These are phyloP conservation scores for Diaporthe capsici DNA, from an alignment of 2,329 filamentous ascomycete genomes.

Conservation along the genomic window DNA sequence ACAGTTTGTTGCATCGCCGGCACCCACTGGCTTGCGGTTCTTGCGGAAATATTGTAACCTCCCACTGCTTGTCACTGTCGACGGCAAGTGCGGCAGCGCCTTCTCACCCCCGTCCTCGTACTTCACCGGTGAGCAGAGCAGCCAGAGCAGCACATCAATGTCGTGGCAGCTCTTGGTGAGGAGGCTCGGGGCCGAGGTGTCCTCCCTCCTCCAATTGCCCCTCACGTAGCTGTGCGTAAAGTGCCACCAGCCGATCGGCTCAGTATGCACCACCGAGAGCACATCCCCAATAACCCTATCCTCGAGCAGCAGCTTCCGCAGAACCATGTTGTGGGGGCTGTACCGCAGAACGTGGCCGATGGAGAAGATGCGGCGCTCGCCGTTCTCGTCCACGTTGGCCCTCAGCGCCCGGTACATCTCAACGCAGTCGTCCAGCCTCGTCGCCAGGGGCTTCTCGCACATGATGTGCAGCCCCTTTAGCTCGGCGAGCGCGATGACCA, in stretches of 20 bases:
- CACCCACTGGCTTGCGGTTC: conserved; percentile 80
- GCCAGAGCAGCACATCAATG: conserved; percentile 92
- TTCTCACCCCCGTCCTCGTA: conserved; percentile 56
- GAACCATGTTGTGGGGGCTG: conserved; percentile 89
- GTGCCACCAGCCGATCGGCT: conserved; percentile 97
- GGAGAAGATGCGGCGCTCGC: conserved; percentile 75
- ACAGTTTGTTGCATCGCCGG: conserved; percentile 88
- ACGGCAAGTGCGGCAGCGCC: conserved; percentile 77
- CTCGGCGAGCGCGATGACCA: conserved; percentile 80
- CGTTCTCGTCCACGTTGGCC: conserved; percentile 49
- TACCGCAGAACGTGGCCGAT: conserved; percentile 96
- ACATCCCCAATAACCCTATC: conserved; percentile 86
- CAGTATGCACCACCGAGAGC: conserved; percentile 89
- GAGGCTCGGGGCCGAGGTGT: conserved; percentile 82
- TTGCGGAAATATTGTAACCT: conserved; percentile 83
- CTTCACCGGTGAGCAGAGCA: conserved; percentile 80
- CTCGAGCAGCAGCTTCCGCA: conserved; percentile 83
- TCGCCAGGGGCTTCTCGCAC: conserved; percentile 95
- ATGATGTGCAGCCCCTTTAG: conserved; percentile 83
- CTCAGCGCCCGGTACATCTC: conserved; percentile 75
- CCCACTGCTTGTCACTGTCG: conserved; percentile 81
- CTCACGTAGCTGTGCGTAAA: conserved; percentile 92
- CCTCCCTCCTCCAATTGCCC: conserved; percentile 92
- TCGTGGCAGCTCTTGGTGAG: conserved; percentile 98
- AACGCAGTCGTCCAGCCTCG: conserved; percentile 83